A percentile compares a stretch with the other conserved stretches of the same genome.
These are phyloP conservation scores for Uromyces viciae-fabae DNA, from an alignment of 1,284 basidiomycete genomes.

Conservation along the genomic window DNA sequence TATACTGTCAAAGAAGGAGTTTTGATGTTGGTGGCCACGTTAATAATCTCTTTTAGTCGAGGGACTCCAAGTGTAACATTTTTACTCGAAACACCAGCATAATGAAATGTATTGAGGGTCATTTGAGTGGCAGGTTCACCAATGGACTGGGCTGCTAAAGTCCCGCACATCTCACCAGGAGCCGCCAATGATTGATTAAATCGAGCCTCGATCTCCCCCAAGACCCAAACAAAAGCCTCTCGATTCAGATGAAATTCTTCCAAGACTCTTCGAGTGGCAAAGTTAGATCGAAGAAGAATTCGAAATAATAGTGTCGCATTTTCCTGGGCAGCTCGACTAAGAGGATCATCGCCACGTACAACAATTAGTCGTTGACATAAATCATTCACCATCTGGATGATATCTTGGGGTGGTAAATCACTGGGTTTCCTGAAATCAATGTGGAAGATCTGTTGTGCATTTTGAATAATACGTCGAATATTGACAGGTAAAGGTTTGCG, in stretches of 20 bases:
- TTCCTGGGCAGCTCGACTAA: constrained; percentile 72
- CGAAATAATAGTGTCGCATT: constrained; percentile 90
- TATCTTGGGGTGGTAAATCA: constrained; percentile 82
- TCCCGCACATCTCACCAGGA: constrained; percentile 99
- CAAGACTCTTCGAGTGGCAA: constrained; percentile 76
- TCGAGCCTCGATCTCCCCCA: constrained; percentile 91
- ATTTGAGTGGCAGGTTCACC: constrained; percentile 99
- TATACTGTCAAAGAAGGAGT: constrained; percentile 93
- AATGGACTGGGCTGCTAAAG: constrained; percentile 94
- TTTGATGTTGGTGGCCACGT: constrained; percentile 97
- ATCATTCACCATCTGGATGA: constrained; percentile 73
- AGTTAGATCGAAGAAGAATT: constrained; percentile 83
- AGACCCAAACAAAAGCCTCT: constrained; percentile 94
- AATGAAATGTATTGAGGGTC: constrained; percentile 96
- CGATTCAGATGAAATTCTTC: constrained; percentile 79
- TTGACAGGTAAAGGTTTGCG: constrained; percentile 81
- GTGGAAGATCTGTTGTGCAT: constrained; percentile 94
- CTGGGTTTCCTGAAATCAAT: constrained; percentile 89
- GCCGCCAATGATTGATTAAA: constrained; percentile 87
- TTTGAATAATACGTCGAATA: constrained; percentile 87
- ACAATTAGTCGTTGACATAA: constrained; percentile 71
- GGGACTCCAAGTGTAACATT: constrained; percentile 98
- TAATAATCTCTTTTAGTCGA: constrained; percentile 97
- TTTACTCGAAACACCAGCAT: constrained; percentile 96
- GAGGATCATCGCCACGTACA: constrained; percentile 75